Percentiles rank a stretch among this genome's conserved stretches.
Evolutionary conservation across 163 green algal species (phyloP).

Genomic region (Volvox carteri): DNA sequence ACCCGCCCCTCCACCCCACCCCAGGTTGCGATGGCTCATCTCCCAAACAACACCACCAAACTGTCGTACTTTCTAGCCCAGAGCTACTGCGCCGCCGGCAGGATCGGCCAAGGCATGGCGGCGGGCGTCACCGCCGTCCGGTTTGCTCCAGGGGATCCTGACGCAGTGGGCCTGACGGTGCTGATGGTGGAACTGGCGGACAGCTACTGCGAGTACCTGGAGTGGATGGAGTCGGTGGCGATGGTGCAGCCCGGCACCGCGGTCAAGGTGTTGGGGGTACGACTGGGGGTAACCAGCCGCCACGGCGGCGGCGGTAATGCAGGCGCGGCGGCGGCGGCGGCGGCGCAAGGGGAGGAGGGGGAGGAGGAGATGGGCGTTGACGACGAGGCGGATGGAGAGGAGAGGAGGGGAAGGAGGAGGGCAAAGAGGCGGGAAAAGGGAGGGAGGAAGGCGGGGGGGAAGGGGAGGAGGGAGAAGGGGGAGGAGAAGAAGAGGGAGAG

Average conservation of each 20-base stretch:
- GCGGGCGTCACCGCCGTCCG: neutral
- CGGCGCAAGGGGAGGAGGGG: neutral
- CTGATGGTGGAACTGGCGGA: neutral
- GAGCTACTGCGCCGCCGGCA: slow-evolving; percentile 18
- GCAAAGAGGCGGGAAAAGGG: neutral
- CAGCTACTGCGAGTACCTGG: neutral
- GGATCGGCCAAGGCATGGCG: neutral
- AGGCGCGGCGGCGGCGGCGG: neutral
- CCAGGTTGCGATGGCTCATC: neutral
- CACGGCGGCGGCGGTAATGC: neutral
- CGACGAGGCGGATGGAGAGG: neutral
- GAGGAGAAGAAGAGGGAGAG: neutral
- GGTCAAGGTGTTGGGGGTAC: neutral
- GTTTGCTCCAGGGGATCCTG: neutral
- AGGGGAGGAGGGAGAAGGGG: neutral
- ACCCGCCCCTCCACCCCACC: neutral
- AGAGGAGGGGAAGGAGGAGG: neutral
- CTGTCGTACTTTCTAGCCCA: slow-evolving; percentile 21
- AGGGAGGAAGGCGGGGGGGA: neutral
- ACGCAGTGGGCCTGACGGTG: slow-evolving; percentile 15
- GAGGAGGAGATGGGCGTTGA: neutral
- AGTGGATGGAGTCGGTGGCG: slow-evolving; percentile 2
- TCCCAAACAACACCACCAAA: neutral
- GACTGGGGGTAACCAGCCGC: neutral
- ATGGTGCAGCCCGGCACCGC: slow-evolving; percentile 6